phyloP scores from a whole-genome alignment of 371 early-diverging fungal species.

The Mortierella polycephala region DNA sequence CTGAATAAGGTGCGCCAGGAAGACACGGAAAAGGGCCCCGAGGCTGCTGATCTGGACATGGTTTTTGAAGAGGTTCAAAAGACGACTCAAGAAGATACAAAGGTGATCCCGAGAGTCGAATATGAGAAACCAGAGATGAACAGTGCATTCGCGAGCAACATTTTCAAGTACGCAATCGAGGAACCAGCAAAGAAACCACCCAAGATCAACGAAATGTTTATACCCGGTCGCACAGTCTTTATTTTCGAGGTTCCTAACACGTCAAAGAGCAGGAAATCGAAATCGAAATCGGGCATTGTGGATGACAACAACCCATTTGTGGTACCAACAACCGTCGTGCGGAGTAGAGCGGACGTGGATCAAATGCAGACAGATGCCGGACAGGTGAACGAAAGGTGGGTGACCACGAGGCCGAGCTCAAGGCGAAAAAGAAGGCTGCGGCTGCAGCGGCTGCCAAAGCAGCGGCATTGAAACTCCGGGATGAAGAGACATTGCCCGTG shows the following conservation, averaged over 20 bases:
- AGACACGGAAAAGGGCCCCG: conserved; percentile 26
- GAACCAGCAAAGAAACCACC: conserved; percentile 55
- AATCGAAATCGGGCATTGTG: conserved; percentile 57
- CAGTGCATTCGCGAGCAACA: conserved; percentile 49
- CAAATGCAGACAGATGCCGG: conserved; percentile 32
- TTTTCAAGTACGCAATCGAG: conserved; percentile 57
- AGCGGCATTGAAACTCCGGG: conserved; percentile 26
- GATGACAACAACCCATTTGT: conserved; percentile 67
- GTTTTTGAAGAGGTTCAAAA: conserved; percentile 47
- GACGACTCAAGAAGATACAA: conserved; percentile 24
- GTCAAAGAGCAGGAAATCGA: conserved; percentile 30
- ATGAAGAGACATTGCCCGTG: conserved; percentile 32
- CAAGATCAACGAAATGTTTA: conserved; percentile 75
- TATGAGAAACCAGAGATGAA: conserved; percentile 41
- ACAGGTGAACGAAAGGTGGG: conserved; percentile 54
- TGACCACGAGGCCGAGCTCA: conserved; percentile 32
- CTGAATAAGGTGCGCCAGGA: conserved; percentile 72
- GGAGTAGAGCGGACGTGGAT: conserved; percentile 66
- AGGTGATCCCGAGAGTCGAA: neutral
- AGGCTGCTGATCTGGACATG: conserved; percentile 37
- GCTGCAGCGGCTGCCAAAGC: conserved; percentile 42
- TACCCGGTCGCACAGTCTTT: conserved; percentile 84
- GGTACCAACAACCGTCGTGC: conserved; percentile 80
- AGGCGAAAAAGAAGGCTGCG: conserved; percentile 56
- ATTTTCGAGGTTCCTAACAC: conserved; percentile 71